Percentiles rank a stretch among this genome's conserved stretches.
Conservation (phyloP, 768 basidiomycete genomes). For the Boletus pseudopeckii region DNA sequence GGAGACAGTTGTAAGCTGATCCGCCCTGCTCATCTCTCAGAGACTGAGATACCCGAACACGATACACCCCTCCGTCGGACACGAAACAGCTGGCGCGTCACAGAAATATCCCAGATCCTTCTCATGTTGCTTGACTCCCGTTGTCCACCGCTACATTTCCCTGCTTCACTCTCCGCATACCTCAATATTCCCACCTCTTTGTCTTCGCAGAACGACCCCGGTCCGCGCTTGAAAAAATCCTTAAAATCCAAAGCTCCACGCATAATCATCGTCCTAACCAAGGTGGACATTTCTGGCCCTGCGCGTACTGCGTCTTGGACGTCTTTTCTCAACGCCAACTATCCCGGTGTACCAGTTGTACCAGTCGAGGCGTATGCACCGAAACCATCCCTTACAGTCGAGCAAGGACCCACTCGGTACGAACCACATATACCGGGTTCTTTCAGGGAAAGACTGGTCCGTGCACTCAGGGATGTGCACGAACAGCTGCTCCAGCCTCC, state of each 20-base stretch:
- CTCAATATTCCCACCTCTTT: slow-evolving; percentile 34
- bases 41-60: neutral
- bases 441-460: slow-evolving; percentile 62
- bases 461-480: slow-evolving; percentile 64
- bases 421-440: slow-evolving; percentile 67
- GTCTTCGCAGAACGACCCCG: neutral
- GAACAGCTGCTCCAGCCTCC: slow-evolving; percentile 67
- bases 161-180: slow-evolving; percentile 69
- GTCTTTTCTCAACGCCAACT: slow-evolving; percentile 48
- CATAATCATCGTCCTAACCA: slow-evolving; percentile 77
- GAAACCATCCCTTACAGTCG: slow-evolving; percentile 32
- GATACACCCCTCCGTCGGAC: neutral
- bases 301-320: slow-evolving; percentile 64
- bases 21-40: neutral
- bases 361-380: slow-evolving; percentile 75
- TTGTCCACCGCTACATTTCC: slow-evolving; percentile 84
- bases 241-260: slow-evolving; percentile 23
- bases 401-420: slow-evolving; percentile 46
- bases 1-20: slow-evolving; percentile 79
- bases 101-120: slow-evolving; percentile 86
- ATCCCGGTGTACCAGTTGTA: slow-evolving; percentile 60
- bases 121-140: slow-evolving; percentile 87
- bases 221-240: slow-evolving; percentile 31
- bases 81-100: slow-evolving; percentile 78
- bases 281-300: slow-evolving; percentile 81